Evolutionary conservation across 768 basidiomycete genomes (phyloP), one percentile per base, ranked within the genome.

Genomic region (Mycena olivaceomarginata): DNA sequence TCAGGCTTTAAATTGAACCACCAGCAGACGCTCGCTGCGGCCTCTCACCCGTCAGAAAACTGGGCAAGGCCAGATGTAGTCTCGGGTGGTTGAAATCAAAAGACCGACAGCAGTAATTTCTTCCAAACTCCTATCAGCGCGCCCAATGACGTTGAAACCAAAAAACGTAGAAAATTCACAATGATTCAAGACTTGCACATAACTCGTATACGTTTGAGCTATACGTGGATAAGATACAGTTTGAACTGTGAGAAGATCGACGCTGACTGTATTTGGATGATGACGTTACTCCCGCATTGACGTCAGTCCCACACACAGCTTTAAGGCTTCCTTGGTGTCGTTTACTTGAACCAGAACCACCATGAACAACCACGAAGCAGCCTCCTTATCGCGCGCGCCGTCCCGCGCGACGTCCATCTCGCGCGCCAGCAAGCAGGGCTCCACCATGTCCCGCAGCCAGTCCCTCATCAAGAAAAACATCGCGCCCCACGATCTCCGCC

Each of bases 381-480:
- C 87, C 51, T 90, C 92, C 9, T 79, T 92, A 22, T 96, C 96
- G 18, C 89, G 95, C 64, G 93, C 95, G 13, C 93, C 94, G 4
- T 95, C 94, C 16, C 89, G 95, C 64, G 93, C 95, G 13, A 94
- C 94, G 4, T 95, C 94, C 16, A 83, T 94, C 45, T 95, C 95
- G 2, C 89, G 94, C 40, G 90, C 90, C 0, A 91, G 89, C 82
- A 91, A 87, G 74, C 91, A 90, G 56, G 92, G 91, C 67, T 96
- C 95, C 5, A 93, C 96, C 8, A 83, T 94, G 59, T 97, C 96
- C 12, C 90, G 96, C 64, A 93, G 91, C 73, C 95, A 97, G 85
- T 94, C 94, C 4, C 92, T 99, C 82, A 97, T 99, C 89, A 96
- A 96, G 91, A 98, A 97, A 89, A 98, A 96, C 85, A 94, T 86